Evolutionary conservation across 768 basidiomycete genomes (phyloP), one percentile per base, ranked within the genome.

Genomic region (Trametes sanguinea): DNA sequence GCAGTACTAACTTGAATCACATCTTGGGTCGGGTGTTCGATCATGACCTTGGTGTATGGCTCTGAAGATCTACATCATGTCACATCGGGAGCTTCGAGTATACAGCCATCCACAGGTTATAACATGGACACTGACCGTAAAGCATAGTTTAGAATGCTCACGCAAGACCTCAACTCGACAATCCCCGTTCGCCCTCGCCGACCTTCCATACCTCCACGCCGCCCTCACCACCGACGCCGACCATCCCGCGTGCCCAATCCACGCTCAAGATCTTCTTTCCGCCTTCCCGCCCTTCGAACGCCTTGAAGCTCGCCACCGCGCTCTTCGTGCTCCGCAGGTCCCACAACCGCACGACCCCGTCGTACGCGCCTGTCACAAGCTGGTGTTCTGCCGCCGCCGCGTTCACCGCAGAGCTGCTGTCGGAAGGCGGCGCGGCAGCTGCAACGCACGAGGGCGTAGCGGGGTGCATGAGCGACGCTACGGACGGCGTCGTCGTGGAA

Each of bases 301-400:
- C 81, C 50, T 80, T 81, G 69, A 92, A 87, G 61, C 77, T 84
- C 22, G 87, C 80, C 47, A 93, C 77, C 1, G 89, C 83, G 13
- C 80, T 77, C 66, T 86, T 85, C 14, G 80, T 78, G 66, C 88
- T 92, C 4, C 90, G 80, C 29, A 91, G 69, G 70, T 94, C 92
- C 90, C 90, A 94, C 3, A 94, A 70, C 4, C 90, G 78, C 0
- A 87, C 89, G 2, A 86, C 75, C 10, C 92, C 90, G 59, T 94
- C 92, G 69, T 94, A 92, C 0, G 86, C 82, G 4, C 90, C 92
- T 0, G 83, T 90, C 17, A 87, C 76, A 9, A 90, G 76, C 68
- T 89, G 89, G 33, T 86, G 77, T 11, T 67, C 71, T 17, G 71
- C 64, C 35, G 42, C 67, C 4, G 13, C 29, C 13, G 33, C 30